phyloP scores from a whole-genome alignment of 1,139 yeast genomes.

The Blastobotrys buckinghamii region DNA sequence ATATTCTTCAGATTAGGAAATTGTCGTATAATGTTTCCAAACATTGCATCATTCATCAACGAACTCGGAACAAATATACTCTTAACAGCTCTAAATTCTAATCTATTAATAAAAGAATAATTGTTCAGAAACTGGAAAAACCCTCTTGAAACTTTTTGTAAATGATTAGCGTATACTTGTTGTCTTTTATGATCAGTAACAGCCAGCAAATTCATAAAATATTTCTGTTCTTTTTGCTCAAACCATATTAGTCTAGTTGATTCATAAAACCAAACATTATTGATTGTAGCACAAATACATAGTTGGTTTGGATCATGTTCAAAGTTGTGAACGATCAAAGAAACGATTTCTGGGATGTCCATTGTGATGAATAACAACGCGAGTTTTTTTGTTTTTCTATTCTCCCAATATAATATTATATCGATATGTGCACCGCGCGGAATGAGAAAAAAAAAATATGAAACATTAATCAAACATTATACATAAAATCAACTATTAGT shows the following conservation, averaged over 20 bases:
- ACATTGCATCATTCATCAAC: not conserved
- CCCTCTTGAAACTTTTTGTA: not conserved
- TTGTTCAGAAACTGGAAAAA: not conserved
- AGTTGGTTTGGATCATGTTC: conserved; percentile 1
- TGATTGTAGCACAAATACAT: not conserved
- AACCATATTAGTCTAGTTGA: not conserved
- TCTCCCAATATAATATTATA: too few species aligned
- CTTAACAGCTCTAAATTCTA: not conserved
- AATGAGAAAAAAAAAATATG: not conserved
- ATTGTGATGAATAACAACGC: too few species aligned
- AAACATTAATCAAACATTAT: not conserved
- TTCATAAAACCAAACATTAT: not conserved
- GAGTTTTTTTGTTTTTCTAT: too few species aligned
- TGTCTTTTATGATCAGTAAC: not conserved
- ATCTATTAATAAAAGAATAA: not conserved
- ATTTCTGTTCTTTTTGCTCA: not conserved
- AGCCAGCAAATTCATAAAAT: not conserved
- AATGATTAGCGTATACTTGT: not conserved
- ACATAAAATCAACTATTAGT: not conserved
- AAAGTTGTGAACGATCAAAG: not conserved
- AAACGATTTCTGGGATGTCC: conserved; percentile 2
- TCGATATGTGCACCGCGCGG: too few species aligned
- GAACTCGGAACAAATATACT: not conserved
- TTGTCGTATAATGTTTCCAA: not conserved
- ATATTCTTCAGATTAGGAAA: not conserved